Base-by-base conservation (phyloP, 176 grass and related monocot species). In the Aegilops speltoides region DNA sequence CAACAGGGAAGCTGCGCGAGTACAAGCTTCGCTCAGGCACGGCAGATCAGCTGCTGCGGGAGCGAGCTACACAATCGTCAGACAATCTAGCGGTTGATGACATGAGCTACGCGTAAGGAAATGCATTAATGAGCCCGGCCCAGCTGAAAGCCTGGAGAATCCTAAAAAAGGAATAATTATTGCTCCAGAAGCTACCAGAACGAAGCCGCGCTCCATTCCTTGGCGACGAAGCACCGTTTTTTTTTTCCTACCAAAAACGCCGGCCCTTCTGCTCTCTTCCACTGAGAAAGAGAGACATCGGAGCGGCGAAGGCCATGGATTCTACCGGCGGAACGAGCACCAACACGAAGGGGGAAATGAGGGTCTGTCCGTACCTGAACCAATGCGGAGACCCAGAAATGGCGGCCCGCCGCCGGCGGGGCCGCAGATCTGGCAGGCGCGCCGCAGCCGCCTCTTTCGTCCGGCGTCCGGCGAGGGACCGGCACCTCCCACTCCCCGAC, bases 391-490 rank as follows among this genome's bases (percentile, higher is more conserved):
- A n/a, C n/a, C 38, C 8, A 23, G 69, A 60, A 85, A 85, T 68
- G 85, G 37, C 65, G 52, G 69, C 64, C 63, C 78, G 68, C 81
- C 79, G 28, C 46, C 81, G 68, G 17, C 85, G 37, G 68, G 66
- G 61, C 77, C 31, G 86, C 86, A 91, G 85, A 91, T 91, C 85
- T 88, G 76, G 81, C 26, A 11, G 26, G 43, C 19, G 36, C 46
- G 76, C 75, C 73, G 66, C 28, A 9, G 72, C 15, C 72, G 72
- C 43, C 73, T 29, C 10, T 43, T 38, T 26, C 73, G 10, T 46
- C 69, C 68, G 33, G 15, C 56, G 34, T 68, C 20, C 79, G 38
- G 10, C 61, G 60, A 5, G 34, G 29, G 66, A 25, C 8, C 76
- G 25, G 68, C 25, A 22, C 16, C 76, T 59, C 33, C 24, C 78